Evolutionary conservation across 164 flowering plant species (phyloP).

Genomic region (Santalum album): DNA sequence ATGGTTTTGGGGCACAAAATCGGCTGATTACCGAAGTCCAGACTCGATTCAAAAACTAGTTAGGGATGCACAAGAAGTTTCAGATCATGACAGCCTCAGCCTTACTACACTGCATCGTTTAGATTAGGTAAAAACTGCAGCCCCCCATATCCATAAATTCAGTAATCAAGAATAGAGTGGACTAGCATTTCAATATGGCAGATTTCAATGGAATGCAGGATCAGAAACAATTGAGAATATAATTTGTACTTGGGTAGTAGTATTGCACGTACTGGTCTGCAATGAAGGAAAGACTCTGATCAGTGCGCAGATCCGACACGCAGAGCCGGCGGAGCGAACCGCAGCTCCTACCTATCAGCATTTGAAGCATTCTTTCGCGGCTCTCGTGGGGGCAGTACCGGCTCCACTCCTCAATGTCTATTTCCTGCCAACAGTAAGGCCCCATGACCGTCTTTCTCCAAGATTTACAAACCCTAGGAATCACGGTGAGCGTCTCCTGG

Average conservation of each 20-base stretch:
- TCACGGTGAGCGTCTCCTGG: slow-evolving; percentile 54
- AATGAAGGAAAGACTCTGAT: slow-evolving; percentile 37
- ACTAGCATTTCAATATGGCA: too few species aligned
- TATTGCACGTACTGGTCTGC: slow-evolving; percentile 53
- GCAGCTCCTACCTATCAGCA: slow-evolving; percentile 49
- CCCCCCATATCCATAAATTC: too few species aligned
- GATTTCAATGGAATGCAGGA: background rate
- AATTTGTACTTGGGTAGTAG: background rate
- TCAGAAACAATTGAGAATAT: background rate
- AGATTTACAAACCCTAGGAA: slow-evolving; percentile 84
- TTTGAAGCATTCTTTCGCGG: slow-evolving; percentile 46
- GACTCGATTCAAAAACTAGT: too few species aligned
- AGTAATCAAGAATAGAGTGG: too few species aligned
- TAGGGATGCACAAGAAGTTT: too few species aligned
- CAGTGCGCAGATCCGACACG: slow-evolving; percentile 32
- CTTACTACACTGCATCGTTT: too few species aligned
- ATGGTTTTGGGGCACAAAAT: too few species aligned
- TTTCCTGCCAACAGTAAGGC: slow-evolving; percentile 96
- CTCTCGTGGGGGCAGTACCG: slow-evolving; percentile 21
- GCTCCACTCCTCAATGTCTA: slow-evolving; percentile 84
- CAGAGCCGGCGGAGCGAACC: slow-evolving; percentile 57
- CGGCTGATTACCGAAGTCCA: too few species aligned
- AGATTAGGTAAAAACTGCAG: too few species aligned
- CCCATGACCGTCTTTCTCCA: slow-evolving; percentile 66
- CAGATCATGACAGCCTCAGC: too few species aligned